phyloP scores from a whole-genome alignment of 768 basidiomycete genomes.

The Leccinum subgranulosum region DNA sequence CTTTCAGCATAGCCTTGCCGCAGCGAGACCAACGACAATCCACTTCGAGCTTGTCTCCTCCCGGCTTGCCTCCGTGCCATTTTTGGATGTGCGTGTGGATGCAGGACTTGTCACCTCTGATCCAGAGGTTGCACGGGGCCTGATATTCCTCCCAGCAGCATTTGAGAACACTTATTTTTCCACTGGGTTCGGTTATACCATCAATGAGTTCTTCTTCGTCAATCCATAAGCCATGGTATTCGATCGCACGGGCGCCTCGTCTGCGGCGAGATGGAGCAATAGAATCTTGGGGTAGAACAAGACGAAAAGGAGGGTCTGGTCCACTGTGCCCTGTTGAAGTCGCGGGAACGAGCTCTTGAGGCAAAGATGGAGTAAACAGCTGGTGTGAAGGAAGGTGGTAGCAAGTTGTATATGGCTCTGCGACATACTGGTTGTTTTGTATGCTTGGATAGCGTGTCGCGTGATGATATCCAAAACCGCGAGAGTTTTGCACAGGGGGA shows the following conservation, averaged over 20 bases:
- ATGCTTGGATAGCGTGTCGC: too few relatives aligned
- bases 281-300: neutral
- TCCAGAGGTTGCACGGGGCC: conserved; percentile 12
- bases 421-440: too few relatives aligned
- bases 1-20: conserved; percentile 18
- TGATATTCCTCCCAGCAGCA: conserved; percentile 13
- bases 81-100: conserved; percentile 14
- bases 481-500: too few relatives aligned
- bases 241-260: conserved; percentile 2
- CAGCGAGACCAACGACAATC: conserved; percentile 16
- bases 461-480: too few relatives aligned
- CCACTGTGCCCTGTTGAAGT: too few relatives aligned
- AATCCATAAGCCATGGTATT: conserved; percentile 6
- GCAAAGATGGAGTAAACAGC: too few relatives aligned
- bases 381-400: too few relatives aligned
- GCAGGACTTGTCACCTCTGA: conserved; percentile 14
- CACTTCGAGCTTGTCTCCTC: conserved; percentile 6
- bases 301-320: too few relatives aligned
- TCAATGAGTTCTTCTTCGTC: conserved; percentile 14
- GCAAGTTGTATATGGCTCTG: too few relatives aligned
- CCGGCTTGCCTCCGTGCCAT: conserved; percentile 14
- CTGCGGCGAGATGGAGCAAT: neutral
- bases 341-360: too few relatives aligned
- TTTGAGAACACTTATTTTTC: conserved; percentile 4
- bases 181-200: neutral